Base-by-base conservation (phyloP, 129 eudicot genomes). In the Tagetes erecta region DNA sequence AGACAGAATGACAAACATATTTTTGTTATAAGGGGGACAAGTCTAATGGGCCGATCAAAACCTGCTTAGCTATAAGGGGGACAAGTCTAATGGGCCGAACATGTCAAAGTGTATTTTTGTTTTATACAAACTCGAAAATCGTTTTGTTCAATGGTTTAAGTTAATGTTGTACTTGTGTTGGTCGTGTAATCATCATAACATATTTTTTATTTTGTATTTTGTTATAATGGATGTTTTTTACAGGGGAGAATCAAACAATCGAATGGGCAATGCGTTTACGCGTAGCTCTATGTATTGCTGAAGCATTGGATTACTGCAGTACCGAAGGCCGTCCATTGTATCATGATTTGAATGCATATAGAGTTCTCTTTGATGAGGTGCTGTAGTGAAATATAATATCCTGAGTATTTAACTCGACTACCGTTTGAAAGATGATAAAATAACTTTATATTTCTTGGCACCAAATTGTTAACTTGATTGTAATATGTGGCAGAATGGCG, bases 171-270 rank as follows among this genome's bases (percentile, higher is more conserved):
- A 31, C 50, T 46, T 45, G 27, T 6, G 11, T 45, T 44, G 12
- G 35, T 46, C 14, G n/a, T 47, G 34, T 35, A n/a, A 3, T 52
- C 9, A 53, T 9, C 1, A 20, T 27, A 70, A 38, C 38, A 70
- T 14, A 5, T 66, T 6, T 8, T 0, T 52, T 20, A 4, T 38
- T 7, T 0, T 7, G n/a, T 13, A 41, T 4, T 9, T 20, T 34
- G 36, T 62, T 6, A 33, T 2, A 31, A 6, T 31, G 68, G 57
- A 58, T 52, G 40, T 74, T 33, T 67, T 84, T 57, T n/a, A 62
- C 91, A 92, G 97, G 97, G 97, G 97, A 89, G 78, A 92, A 81
- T 84, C 97, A 89, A 85, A 92, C 97, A n/a, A 91, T 86, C 44
- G 96, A 92, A 81, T 92, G 97, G 97, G 91, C 97, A 34, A 89